A percentile compares a stretch with the other conserved stretches of the same genome.
phyloP scores from a whole-genome alignment of 805 yeast species.

The Helenozyma baotianmanensis region DNA sequence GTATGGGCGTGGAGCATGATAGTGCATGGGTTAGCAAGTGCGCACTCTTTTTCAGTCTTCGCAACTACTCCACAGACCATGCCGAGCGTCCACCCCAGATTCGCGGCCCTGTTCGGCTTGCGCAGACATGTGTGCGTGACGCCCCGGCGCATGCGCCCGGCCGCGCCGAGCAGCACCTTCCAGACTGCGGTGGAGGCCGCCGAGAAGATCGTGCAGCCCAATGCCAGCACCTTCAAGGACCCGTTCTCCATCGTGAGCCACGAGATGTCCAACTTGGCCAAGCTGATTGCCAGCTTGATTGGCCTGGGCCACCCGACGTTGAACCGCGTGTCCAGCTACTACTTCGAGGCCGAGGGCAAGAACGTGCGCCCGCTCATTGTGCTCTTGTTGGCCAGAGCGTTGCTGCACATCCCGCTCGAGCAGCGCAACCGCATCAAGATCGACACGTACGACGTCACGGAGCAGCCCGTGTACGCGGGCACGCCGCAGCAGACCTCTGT shows the following conservation, averaged over 20 bases:
- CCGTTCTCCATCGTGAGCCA: constrained; percentile 88
- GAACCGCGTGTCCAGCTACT: constrained; percentile 88
- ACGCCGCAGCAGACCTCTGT: constrained; percentile 50
- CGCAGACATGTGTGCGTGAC: too few relatives aligned
- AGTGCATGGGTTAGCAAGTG: too few relatives aligned
- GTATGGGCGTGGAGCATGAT: too few relatives aligned
- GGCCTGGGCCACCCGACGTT: constrained; percentile 94
- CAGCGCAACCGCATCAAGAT: constrained; percentile 61
- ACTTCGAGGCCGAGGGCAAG: constrained; percentile 94
- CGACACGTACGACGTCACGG: constrained; percentile 61
- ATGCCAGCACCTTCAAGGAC: constrained; percentile 52
- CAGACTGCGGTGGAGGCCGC: constrained; percentile 66
- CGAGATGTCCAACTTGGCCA: constrained; percentile 87
- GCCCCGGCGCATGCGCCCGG: neutral
- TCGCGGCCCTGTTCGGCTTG: too few relatives aligned
- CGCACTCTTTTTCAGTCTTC: too few relatives aligned
- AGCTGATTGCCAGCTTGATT: constrained; percentile 76
- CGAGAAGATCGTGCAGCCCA: constrained; percentile 59
- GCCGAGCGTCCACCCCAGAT: too few relatives aligned
- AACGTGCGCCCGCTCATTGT: constrained; percentile 92
- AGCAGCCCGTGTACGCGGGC: constrained; percentile 58
- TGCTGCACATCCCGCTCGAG: constrained; percentile 65
- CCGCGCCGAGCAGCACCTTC: constrained; percentile 18
- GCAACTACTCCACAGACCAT: too few relatives aligned
- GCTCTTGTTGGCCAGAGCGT: constrained; percentile 73